phyloP scores from a whole-genome alignment of 108 stramenopile species.

The Pseudonitzschia multiseries region DNA sequence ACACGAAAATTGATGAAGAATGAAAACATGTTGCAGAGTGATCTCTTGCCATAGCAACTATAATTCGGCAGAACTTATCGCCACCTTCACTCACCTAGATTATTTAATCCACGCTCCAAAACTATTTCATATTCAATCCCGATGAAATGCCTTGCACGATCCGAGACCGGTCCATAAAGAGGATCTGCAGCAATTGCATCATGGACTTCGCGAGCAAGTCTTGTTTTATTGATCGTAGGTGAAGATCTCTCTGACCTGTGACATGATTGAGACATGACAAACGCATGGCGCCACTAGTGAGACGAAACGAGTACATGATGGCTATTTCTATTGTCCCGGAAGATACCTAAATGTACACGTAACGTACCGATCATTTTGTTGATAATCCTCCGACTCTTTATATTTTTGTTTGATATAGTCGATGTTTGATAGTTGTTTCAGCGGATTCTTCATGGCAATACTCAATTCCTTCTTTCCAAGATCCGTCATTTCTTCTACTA shows the following conservation, averaged over 20 bases:
- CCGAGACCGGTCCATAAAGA: constrained; percentile 70
- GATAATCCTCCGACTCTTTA: constrained; percentile 43
- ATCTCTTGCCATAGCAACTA: neutral
- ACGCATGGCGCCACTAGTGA: no score
- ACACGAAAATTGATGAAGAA: no score
- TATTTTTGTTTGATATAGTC: constrained; percentile 46
- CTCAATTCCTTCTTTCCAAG: constrained; percentile 50
- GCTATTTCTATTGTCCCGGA: neutral
- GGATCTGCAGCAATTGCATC: constrained; percentile 71
- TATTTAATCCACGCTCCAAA: constrained; percentile 53
- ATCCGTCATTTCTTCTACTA: constrained; percentile 60
- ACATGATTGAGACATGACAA: neutral
- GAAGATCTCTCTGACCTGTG: neutral
- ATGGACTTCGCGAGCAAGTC: constrained; percentile 63
- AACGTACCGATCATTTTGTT: constrained; percentile 10
- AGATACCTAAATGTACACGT: neutral
- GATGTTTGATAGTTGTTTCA: constrained; percentile 37
- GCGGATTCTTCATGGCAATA: constrained; percentile 62
- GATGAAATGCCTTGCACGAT: constrained; percentile 56
- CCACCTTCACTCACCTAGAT: constrained; percentile 49
- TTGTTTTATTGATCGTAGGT: constrained; percentile 23
- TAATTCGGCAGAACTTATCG: neutral
- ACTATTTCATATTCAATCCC: constrained; percentile 79
- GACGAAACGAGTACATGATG: neutral
- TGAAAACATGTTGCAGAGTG: no score